Evolutionary conservation across 139 green algal species (phyloP).

Genomic region (Chlorella sorokiniana): DNA sequence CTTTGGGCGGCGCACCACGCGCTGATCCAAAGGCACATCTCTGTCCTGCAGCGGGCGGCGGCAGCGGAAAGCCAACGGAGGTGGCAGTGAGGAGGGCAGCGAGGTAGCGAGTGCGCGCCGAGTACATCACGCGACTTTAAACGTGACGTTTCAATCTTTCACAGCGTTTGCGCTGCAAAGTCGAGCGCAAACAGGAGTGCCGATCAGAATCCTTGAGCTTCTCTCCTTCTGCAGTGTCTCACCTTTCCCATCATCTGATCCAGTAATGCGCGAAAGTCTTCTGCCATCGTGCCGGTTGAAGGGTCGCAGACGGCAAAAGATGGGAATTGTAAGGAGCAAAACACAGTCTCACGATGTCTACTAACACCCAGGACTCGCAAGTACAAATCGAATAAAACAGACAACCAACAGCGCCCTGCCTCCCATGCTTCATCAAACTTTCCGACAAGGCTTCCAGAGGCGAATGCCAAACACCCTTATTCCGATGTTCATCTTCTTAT

Average conservation of each 20-base stretch:
- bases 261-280: constrained; percentile 69
- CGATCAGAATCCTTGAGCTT: not conserved
- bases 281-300: constrained; percentile 46
- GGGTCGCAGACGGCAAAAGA: not conserved
- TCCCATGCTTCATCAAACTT: no score
- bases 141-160: no score
- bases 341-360: not conserved
- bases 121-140: no score
- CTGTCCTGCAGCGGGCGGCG: constrained; percentile 46
- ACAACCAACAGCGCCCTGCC: no score
- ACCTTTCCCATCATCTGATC: constrained; percentile 83
- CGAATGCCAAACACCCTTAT: no score
- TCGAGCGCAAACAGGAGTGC: not conserved
- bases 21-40: constrained; percentile 68
- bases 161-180: not conserved
- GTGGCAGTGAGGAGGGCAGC: not conserved
- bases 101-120: no score
- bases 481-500: no score
- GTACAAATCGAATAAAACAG: no score
- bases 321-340: not conserved
- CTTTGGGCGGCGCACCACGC: constrained; percentile 40
- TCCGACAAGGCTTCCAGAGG: no score
- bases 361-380: no score
- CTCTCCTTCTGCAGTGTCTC: not conserved
- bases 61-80: not conserved